Base-by-base conservation (phyloP, 768 basidiomycete species). In the Hortiboletus campestris region DNA sequence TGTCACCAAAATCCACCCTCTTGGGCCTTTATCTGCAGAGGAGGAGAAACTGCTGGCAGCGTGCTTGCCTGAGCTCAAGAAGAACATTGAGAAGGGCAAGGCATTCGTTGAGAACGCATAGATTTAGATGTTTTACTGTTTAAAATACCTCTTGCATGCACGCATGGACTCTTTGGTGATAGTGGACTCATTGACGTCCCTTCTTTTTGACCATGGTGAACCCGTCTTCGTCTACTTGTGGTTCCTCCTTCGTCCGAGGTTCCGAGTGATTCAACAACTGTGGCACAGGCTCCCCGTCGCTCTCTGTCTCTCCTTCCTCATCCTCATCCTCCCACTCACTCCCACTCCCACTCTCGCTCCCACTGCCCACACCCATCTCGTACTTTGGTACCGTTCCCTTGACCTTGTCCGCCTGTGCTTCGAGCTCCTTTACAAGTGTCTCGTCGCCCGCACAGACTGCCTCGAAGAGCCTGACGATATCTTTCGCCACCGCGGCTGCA, bases 41-140 rank as follows among this genome's bases (percentile, higher is more conserved):
- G 97, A 99, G 79, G 74, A 94, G 81, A 83, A 84, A 70, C 81
- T 97, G 55, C 77, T 99, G 66, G 88, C 84, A 25, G 94, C 87
- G 32, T 92, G 89, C 80, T 71, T 94, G 66, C 91, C 92, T 61
- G 92, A 94, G 64, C 84, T 99, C 66, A 90, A 91, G 84, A 94
- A 91, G 86, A 98, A 97, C 84, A 96, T 98, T 66, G 90, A 91
- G 76, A 98, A 94, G 86, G 94, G 94, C 75, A 84, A 80, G 74
- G 80, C 82, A 42, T 92, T 91, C 60, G 88, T 83, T 62, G 81
- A 82, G 69, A 64, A 47, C 56, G 53, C 68, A 45, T 72, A 71
- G 69, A 71, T 48, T 35, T 57, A 60, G 63, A 66, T 45, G 41
- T 6, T 29, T 42, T 48, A 42, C 22, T 46, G 22, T 25, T 52